Evolutionary conservation across 2,329 filamentous ascomycete genomes (phyloP).

Genomic region (Apiospora sp.): DNA sequence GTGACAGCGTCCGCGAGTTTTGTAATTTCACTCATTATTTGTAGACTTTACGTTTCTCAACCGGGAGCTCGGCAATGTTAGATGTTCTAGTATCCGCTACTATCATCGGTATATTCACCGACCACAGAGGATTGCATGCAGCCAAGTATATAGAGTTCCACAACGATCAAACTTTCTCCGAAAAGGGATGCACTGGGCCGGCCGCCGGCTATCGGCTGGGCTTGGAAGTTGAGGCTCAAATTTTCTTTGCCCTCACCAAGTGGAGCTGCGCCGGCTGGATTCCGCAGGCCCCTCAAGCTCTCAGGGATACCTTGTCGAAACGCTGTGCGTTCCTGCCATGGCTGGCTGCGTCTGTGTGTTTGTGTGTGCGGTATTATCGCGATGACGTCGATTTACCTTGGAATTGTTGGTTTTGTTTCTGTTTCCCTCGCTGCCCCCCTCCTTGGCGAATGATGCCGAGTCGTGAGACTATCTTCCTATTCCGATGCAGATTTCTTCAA

Average conservation of each 20-base stretch:
- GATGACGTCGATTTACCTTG: conserved; percentile 2
- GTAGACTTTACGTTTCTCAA: background rate
- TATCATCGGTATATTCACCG: background rate
- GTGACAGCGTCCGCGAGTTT: background rate
- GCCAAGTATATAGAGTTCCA: background rate
- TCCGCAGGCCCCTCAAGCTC: background rate
- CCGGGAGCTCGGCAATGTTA: background rate
- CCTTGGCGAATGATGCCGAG: conserved; percentile 4
- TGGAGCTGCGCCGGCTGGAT: conserved; percentile 1
- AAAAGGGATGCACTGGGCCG: background rate
- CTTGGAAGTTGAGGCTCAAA: conserved; percentile 7
- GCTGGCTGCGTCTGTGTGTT: conserved; percentile 6
- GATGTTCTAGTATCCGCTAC: background rate
- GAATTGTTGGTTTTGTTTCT: background rate
- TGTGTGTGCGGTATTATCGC: background rate
- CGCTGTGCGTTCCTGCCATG: conserved; percentile 12
- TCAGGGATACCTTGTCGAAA: conserved; percentile 20
- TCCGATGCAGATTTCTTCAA: background rate
- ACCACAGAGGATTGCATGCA: background rate
- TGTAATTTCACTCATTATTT: background rate
- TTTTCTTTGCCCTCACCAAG: conserved; percentile 1
- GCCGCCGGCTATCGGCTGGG: conserved; percentile 13
- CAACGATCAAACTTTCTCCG: background rate
- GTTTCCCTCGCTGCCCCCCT: background rate
- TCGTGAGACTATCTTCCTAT: background rate